Conservation (phyloP, 1,284 basidiomycete genomes). For the Puccinia polysora region DNA sequence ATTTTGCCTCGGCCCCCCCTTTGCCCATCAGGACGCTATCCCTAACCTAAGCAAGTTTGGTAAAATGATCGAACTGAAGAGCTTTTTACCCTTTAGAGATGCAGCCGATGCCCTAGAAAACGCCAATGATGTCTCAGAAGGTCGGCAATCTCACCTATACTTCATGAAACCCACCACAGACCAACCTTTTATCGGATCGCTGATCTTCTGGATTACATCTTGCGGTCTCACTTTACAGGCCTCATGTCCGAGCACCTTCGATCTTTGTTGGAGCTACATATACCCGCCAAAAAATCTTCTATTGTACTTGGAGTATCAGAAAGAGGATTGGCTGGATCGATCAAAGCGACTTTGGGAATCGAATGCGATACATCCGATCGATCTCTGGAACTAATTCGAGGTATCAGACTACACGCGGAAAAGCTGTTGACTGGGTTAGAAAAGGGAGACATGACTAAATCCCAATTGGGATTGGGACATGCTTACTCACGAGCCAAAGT, state of each 20-base stretch:
- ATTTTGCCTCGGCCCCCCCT: too few relatives aligned
- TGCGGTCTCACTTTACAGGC: constrained; percentile 56
- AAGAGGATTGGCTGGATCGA: constrained; percentile 69
- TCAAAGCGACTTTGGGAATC: constrained; percentile 72
- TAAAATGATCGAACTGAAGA: constrained; percentile 87
- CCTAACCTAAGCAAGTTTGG: constrained; percentile 82
- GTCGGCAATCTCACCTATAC: constrained; percentile 56
- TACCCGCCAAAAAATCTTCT: constrained; percentile 66
- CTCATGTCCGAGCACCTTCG: constrained; percentile 81
- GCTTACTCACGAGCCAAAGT: constrained; percentile 96
- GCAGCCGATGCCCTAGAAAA: constrained; percentile 95
- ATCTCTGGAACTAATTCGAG: constrained; percentile 83
- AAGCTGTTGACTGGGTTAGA: constrained; percentile 83
- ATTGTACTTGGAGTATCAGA: constrained; percentile 82
- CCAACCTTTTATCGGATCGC: constrained; percentile 37
- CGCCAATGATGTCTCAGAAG: constrained; percentile 93
- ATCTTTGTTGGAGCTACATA: constrained; percentile 80
- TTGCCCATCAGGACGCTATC: constrained; percentile 58
- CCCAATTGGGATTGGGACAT: constrained; percentile 95
- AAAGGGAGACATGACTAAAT: constrained; percentile 80
- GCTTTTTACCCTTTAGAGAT: constrained; percentile 90
- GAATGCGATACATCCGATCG: constrained; percentile 83
- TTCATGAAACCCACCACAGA: not conserved
- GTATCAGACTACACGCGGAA: constrained; percentile 83
- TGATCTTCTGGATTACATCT: not conserved